Evolutionary conservation across 2,329 filamentous ascomycete species (phyloP).

Genomic region (Lachnellula occidentalis): DNA sequence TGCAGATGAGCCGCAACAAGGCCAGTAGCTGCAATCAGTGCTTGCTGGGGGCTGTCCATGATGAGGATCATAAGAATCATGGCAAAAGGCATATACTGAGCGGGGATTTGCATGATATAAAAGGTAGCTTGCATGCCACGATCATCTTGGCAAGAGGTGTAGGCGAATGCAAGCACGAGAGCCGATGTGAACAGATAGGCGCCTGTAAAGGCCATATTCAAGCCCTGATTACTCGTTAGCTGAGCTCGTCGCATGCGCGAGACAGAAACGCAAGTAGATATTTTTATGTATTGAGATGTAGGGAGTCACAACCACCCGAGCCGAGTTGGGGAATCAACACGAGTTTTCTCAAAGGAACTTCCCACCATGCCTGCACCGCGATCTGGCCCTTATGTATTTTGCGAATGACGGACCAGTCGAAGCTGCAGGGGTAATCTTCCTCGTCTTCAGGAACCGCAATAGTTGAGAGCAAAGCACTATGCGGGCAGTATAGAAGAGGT

Average conservation of each 20-base stretch:
- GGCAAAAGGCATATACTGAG: constrained; percentile 73
- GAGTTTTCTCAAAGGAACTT: constrained; percentile 46
- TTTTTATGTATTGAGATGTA: constrained; percentile 26
- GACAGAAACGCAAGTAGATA: constrained; percentile 17
- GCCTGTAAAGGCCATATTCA: constrained; percentile 46
- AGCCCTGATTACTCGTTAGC: constrained; percentile 36
- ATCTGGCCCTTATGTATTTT: constrained; percentile 44
- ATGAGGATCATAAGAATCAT: constrained; percentile 73
- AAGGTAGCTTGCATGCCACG: constrained; percentile 70
- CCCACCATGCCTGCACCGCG: constrained; percentile 53
- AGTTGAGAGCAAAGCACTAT: constrained; percentile 45
- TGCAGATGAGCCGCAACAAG: constrained; percentile 82
- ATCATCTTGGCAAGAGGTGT: constrained; percentile 83
- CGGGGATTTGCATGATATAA: constrained; percentile 77
- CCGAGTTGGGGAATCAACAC: constrained; percentile 34
- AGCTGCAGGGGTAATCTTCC: constrained; percentile 53
- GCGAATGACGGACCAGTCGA: constrained; percentile 46
- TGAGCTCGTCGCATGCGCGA: not conserved
- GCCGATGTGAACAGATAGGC: constrained; percentile 51
- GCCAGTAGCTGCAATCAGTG: constrained; percentile 66
- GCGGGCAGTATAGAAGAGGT: constrained; percentile 61
- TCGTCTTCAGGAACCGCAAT: constrained; percentile 54
- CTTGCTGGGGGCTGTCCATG: constrained; percentile 50
- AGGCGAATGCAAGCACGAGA: constrained; percentile 72
- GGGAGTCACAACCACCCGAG: constrained; percentile 34